Conservation (phyloP, 106 monocot genomes). For the Allium fistulosum region DNA sequence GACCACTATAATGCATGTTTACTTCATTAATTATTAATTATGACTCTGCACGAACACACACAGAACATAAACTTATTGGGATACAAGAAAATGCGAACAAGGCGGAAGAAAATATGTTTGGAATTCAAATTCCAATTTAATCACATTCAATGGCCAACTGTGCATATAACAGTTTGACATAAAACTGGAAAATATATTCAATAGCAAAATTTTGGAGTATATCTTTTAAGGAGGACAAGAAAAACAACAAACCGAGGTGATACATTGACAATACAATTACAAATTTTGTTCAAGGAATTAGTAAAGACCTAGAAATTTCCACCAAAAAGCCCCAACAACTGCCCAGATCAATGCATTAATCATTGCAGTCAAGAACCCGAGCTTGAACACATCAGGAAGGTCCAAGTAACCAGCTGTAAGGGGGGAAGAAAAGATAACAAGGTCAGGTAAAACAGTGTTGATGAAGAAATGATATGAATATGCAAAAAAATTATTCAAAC, state of each 20-base stretch:
- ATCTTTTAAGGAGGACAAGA: too few relatives aligned
- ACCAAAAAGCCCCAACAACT: conserved; percentile 81
- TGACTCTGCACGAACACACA: too few relatives aligned
- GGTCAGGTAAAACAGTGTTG: background rate
- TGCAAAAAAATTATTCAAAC: background rate
- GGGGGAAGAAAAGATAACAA: background rate
- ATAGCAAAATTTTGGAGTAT: too few relatives aligned
- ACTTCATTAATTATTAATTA: too few relatives aligned
- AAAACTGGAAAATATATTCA: too few relatives aligned
- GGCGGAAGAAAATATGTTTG: too few relatives aligned
- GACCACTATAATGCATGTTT: too few relatives aligned
- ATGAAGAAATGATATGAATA: background rate
- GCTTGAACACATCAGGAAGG: conserved; percentile 84
- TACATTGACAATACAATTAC: background rate
- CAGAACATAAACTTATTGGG: too few relatives aligned
- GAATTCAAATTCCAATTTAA: too few relatives aligned
- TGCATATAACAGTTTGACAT: too few relatives aligned
- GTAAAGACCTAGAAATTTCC: conserved; percentile 95
- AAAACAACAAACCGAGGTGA: conserved; percentile 8
- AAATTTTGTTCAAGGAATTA: conserved; percentile 17
- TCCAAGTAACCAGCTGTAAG: conserved; percentile 85
- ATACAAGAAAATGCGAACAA: too few relatives aligned
- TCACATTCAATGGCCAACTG: too few relatives aligned
- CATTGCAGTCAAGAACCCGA: conserved; percentile 72
- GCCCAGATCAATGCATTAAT: conserved; percentile 73